phyloP scores from a whole-genome alignment of 164 flowering plant genomes.

The Aristolochia fimbriata region DNA sequence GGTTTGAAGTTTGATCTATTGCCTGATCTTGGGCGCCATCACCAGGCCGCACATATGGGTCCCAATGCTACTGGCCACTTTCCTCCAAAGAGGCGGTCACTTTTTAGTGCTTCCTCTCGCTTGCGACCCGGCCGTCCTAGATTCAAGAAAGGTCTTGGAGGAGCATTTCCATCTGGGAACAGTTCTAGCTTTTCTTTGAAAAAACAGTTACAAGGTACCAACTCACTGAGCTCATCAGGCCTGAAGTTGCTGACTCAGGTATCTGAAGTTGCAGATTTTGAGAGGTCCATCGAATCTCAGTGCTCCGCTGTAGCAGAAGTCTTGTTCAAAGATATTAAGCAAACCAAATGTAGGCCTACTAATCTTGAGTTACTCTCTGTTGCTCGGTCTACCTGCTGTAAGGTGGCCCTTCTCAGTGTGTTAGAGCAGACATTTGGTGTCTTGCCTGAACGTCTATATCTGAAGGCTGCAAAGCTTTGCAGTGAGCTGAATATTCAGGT shows the following conservation, averaged over 20 bases:
- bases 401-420: conserved; percentile 43
- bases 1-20: conserved; percentile 88
- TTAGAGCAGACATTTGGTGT: conserved; percentile 57
- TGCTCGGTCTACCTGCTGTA: conserved; percentile 86
- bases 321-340: conserved; percentile 57
- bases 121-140: conserved; percentile 67
- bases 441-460: conserved; percentile 60
- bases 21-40: conserved; percentile 98
- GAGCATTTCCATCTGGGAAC: conserved; percentile 44
- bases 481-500: conserved; percentile 69
- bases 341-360: conserved; percentile 62
- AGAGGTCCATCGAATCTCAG: conserved; percentile 48
- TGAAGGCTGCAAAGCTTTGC: conserved; percentile 92
- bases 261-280: conserved; percentile 33
- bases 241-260: conserved; percentile 26
- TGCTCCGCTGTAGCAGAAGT: conserved; percentile 62
- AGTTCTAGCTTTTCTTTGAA: conserved; percentile 40
- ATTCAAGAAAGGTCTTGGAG: conserved; percentile 52
- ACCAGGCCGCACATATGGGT: conserved; percentile 96
- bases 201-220: conserved; percentile 44
- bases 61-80: conserved; percentile 29
- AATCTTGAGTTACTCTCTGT: conserved; percentile 61
- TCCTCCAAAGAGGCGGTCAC: conserved; percentile 41
- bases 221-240: conserved; percentile 21
- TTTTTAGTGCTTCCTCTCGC: conserved; percentile 37